Evolutionary conservation across 2,329 filamentous ascomycete genomes (phyloP), one percentile per base, ranked within the genome.

Genomic region (Fusarium solani-melongenae): DNA sequence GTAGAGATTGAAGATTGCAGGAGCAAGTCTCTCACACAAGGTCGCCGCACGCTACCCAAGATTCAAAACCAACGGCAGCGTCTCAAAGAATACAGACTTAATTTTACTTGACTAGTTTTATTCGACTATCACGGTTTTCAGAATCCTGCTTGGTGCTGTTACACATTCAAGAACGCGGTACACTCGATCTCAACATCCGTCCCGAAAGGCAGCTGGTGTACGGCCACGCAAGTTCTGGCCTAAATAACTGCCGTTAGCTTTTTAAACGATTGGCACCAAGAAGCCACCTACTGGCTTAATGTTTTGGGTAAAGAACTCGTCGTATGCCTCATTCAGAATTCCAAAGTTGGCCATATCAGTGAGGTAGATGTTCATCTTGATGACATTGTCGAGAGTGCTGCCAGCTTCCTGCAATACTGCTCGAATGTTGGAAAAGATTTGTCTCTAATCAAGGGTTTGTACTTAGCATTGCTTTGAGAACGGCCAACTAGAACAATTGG

Each of bases 231-330:
- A 8, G 38, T 41, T 41, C 38, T 11, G 38, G 38, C 38, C 38
- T 41, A 1, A 7, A 39, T 20, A 1, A 3, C 10, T 6, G n/a
- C 1, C 1, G 8, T 39, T 39, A 39, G 38, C 12, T 20, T 39
- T 5, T 20, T 20, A 3, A 10, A 5, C 3, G 2, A 6, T n/a
- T 1, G 10, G 5, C 1, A 10, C 4, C 9, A 39, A 38, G 17
- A n/a, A 10, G n/a, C 5, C 4, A 20, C 38, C 11, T 12, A 41
- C 38, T 6, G 38, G 38, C 11, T 41, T 41, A 7, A 14, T 41
- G 4, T 41, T 11, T 6, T 41, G 5, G 1, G 38, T 41, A 11
- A 41, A 41, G 7, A 41, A 41, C n/a, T 41, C 38, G 10, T 41
- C 38, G 6, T 41, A 41, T 20, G 38, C 38, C 7, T 41, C 38